These are phyloP conservation scores for Endoconidiophora polonica DNA, from an alignment of 2,329 filamentous ascomycete species.

Conservation along the genomic window DNA sequence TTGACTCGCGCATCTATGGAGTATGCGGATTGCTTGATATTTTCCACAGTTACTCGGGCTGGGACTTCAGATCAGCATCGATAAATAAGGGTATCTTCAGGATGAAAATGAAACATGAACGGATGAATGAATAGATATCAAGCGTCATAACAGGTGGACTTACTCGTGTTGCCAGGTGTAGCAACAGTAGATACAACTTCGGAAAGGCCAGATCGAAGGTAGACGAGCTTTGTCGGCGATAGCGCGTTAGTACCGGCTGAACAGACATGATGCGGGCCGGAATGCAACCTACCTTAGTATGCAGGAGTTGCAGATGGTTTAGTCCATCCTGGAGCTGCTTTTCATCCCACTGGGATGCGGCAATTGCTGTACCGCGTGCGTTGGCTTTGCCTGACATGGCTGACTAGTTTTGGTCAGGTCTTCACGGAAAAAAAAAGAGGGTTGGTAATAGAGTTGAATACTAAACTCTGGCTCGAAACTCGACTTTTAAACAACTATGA, in stretches of 20 bases:
- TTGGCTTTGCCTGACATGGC: slow-evolving; percentile 10
- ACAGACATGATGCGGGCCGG: not conserved
- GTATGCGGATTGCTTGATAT: slow-evolving; percentile 4
- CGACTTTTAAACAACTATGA: not conserved
- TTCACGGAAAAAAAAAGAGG: not conserved
- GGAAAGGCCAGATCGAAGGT: slow-evolving; percentile 11
- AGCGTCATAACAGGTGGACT: not conserved
- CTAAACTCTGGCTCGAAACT: too few species aligned
- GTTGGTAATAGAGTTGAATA: too few species aligned
- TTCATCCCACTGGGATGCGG: slow-evolving; percentile 8
- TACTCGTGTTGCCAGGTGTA: slow-evolving; percentile 6
- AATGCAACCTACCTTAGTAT: slow-evolving; percentile 11
- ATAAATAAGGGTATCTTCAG: too few species aligned
- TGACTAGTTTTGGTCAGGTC: not conserved
- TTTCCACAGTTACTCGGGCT: slow-evolving; percentile 29
- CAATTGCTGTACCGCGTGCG: slow-evolving; percentile 10
- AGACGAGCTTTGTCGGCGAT: slow-evolving; percentile 7
- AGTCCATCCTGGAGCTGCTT: slow-evolving; percentile 11
- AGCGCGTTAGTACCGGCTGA: not conserved
- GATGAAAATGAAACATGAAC: not conserved
- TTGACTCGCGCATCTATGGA: slow-evolving; percentile 20
- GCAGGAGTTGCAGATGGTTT: slow-evolving; percentile 11
- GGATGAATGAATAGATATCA: not conserved
- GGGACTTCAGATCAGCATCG: slow-evolving; percentile 16
- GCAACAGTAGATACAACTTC: slow-evolving; percentile 11